Base-by-base conservation (phyloP, 257 asterid species). In the Gynochthodes officinalis region DNA sequence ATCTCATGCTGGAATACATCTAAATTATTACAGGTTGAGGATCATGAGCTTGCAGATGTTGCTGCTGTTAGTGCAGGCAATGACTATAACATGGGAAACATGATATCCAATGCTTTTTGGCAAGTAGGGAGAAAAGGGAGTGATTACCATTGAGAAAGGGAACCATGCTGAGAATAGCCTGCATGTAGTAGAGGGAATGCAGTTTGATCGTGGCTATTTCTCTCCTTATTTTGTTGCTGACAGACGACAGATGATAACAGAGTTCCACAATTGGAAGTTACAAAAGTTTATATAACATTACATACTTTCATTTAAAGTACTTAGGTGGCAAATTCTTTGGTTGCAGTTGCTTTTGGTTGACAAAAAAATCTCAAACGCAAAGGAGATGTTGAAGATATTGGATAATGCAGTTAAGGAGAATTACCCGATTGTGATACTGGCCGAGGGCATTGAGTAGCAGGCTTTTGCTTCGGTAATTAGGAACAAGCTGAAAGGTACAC, bases 11-110 rank as follows among this genome's bases (percentile, higher is more conserved):
- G 37, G 57, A 30, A 57, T 15, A 62, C 30, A 67, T 74, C 21
- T 60, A 59, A 7, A 58, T 27, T 6, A 4, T 63, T 76, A 67
- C 79, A 92, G 97, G 96, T 88, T 75, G 88, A 88, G 86, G 98
- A 89, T 80, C 89, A 85, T 49, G 96, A 92, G 76, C 87, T 89
- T 13, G 89, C 84, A 37, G 76, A 87, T 78, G 96, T 92, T 74
- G 98, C 96, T 69, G 90, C 98, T 65, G 96, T 92, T 60, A 92
- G 98, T 81, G 96, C 98, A 19, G 96, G 98, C 77, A 92, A 92
- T 58, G 96, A 89, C 70, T 78, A 81, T 71, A 82, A 70, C 10
- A 49, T 90, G 0, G 98, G 96, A 37, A 84, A 73, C 74, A 84
- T 92, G 94, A 88, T 92, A 46, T 83, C 88, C 9, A 83, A 86